Conservation (phyloP, 257 asterid genomes). For the Nicotiana noctiflora region DNA sequence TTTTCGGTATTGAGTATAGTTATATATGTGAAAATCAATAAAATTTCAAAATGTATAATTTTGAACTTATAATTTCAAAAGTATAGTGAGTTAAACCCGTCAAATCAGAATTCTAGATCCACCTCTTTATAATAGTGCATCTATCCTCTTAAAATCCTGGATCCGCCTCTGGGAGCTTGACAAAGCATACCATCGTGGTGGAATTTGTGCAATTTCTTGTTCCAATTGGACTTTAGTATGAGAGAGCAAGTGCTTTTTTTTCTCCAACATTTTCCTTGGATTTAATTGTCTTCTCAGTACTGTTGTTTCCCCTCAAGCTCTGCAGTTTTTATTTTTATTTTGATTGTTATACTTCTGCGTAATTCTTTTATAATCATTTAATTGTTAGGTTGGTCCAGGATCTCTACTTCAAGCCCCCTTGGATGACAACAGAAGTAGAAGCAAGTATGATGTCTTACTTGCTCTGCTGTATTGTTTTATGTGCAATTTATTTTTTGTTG, state of each 20-base stretch:
- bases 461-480: constrained; percentile 9
- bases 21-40: too few species aligned
- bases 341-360: constrained; percentile 8
- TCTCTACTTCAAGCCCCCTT: constrained; percentile 94
- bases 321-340: not conserved
- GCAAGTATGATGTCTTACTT: constrained; percentile 42
- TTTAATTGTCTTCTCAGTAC: constrained; percentile 1
- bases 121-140: too few species aligned
- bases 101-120: too few species aligned
- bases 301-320: constrained; percentile 11
- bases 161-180: too few species aligned
- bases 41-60: too few species aligned
- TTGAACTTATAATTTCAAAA: too few species aligned
- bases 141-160: too few species aligned
- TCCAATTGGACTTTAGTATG: not conserved
- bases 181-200: not conserved
- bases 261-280: not conserved
- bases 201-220: not conserved
- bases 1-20: too few species aligned
- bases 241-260: constrained; percentile 4
- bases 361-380: constrained; percentile 13
- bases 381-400: constrained; percentile 79
- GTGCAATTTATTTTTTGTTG: constrained; percentile 1
- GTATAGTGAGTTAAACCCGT: too few species aligned
- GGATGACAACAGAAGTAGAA: constrained; percentile 68